Evolutionary conservation across 331 rosid species (phyloP).

Genomic region (Cydonia oblonga): DNA sequence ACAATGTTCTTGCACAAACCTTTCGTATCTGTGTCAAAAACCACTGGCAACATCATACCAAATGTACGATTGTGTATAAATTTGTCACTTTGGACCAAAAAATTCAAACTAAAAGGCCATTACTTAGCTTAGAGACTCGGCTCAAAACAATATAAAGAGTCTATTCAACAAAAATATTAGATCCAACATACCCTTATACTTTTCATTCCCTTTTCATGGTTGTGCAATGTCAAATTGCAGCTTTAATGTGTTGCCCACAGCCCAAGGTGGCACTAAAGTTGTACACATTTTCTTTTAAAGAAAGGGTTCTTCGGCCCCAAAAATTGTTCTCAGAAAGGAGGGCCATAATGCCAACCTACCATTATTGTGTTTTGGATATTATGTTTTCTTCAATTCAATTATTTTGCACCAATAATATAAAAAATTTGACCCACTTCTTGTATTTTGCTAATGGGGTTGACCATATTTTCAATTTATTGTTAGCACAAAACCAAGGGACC

Average conservation of each 20-base stretch:
- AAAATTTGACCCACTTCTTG: background rate
- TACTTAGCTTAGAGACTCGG: background rate
- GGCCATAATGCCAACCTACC: constrained; percentile 28
- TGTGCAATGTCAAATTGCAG: constrained; percentile 15
- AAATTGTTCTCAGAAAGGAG: constrained; percentile 36
- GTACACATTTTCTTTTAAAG: constrained; percentile 15
- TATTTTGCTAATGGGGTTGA: constrained; percentile 30
- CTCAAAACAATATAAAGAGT: too few species aligned
- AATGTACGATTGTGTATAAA: background rate
- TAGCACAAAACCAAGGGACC: constrained; percentile 23
- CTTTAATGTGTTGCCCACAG: constrained; percentile 18
- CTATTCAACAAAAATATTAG: background rate
- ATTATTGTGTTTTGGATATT: constrained; percentile 35
- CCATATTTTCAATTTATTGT: constrained; percentile 17
- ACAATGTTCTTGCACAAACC: background rate
- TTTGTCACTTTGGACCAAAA: background rate
- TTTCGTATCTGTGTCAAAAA: background rate
- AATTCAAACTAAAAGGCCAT: background rate
- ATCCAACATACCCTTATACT: background rate
- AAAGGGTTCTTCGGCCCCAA: constrained; percentile 29
- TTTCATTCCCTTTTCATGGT: background rate
- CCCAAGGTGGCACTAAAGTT: too few species aligned
- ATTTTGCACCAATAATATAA: constrained; percentile 19
- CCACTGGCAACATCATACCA: background rate
- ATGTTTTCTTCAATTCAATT: constrained; percentile 14